Evolutionary conservation across 2,329 filamentous ascomycete genomes (phyloP).

Genomic region (Aureobasidium leucospermi): DNA sequence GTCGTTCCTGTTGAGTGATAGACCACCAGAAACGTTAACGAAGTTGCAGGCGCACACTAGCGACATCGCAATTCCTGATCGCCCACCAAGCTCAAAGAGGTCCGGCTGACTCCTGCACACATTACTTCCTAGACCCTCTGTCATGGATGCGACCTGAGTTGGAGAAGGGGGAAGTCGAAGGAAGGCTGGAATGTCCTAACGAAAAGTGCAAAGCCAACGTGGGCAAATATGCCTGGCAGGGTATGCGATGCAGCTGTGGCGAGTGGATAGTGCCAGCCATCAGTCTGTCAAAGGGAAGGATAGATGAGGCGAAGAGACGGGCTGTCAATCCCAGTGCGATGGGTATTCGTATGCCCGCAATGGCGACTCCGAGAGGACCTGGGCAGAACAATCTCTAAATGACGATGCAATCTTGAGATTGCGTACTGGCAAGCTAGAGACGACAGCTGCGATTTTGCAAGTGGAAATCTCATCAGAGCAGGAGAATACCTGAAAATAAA

Average conservation of each 20-base stretch:
- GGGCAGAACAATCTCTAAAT: conserved; percentile 8
- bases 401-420: background rate
- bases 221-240: conserved; percentile 94
- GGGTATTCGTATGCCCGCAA: conserved; percentile 30
- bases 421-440: background rate
- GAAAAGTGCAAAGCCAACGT: conserved; percentile 79
- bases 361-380: background rate
- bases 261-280: conserved; percentile 89
- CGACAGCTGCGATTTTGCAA: background rate
- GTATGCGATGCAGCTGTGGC: conserved; percentile 83
- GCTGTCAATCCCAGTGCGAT: conserved; percentile 18
- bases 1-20: conserved; percentile 19
- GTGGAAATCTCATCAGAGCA: too few species aligned
- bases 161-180: conserved; percentile 75
- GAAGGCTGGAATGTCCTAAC: conserved; percentile 77
- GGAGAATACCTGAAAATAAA: background rate
- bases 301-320: conserved; percentile 55
- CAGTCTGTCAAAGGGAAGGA: conserved; percentile 70
- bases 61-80: conserved; percentile 60
- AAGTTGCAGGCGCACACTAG: conserved; percentile 48
- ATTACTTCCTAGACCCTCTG: conserved; percentile 85
- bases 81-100: conserved; percentile 44
- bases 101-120: conserved; percentile 54
- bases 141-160: conserved; percentile 90
- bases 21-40: background rate